Evolutionary conservation across 2,329 filamentous ascomycete genomes (phyloP).

Genomic region (Allantophomopsis cytisporea): DNA sequence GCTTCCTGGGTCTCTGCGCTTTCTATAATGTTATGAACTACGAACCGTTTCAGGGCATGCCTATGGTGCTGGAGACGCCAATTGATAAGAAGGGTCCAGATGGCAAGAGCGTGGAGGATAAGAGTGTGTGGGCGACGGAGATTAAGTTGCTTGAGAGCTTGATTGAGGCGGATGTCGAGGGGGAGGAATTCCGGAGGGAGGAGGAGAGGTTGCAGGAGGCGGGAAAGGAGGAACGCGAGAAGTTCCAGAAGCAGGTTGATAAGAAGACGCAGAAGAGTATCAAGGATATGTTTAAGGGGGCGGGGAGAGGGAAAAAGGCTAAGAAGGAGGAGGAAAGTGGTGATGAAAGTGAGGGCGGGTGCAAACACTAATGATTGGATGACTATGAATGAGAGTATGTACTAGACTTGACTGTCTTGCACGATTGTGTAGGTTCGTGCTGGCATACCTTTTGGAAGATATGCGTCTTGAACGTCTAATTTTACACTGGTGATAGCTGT

Average conservation of each 20-base stretch:
- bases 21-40: constrained; percentile 91
- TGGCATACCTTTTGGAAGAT: too few relatives aligned
- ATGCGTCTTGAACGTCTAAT: too few relatives aligned
- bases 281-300: constrained; percentile 22
- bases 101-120: constrained; percentile 63
- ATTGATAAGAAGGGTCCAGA: constrained; percentile 57
- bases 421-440: too few relatives aligned
- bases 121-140: constrained; percentile 76
- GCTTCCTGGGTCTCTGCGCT: constrained; percentile 77
- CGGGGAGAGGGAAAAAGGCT: constrained; percentile 21
- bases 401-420: too few relatives aligned
- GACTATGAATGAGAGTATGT: too few relatives aligned
- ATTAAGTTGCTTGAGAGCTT: constrained; percentile 89
- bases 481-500: too few relatives aligned
- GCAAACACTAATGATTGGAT: constrained; percentile 10
- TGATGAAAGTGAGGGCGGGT: constrained; percentile 12
- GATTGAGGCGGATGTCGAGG: constrained; percentile 68
- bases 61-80: constrained; percentile 94
- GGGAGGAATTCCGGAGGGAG: constrained; percentile 55
- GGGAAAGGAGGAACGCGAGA: constrained; percentile 59
- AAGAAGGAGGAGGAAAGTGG: constrained; percentile 17
- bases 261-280: constrained; percentile 43
- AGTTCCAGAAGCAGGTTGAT: constrained; percentile 67
- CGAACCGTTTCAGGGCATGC: constrained; percentile 58
- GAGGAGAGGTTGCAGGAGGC: constrained; percentile 52